Conservation (phyloP, 257 asterid genomes). For the Jacaranda mimosifolia region DNA sequence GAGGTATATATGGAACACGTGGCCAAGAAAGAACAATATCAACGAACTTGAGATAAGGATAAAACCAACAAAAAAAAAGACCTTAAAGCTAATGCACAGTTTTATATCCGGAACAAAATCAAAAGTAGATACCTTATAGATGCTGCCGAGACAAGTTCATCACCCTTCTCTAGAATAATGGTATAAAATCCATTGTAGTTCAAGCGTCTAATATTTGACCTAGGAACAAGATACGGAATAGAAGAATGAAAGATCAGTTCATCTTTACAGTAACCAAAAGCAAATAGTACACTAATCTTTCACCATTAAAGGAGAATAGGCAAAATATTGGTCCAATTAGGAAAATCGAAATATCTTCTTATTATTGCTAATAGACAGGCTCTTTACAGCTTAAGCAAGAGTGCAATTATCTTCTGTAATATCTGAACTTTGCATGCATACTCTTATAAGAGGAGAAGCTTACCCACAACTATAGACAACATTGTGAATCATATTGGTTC, state of each 20-base stretch:
- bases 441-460: constrained; percentile 28
- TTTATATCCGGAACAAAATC: constrained; percentile 21
- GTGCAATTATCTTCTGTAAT: constrained; percentile 8
- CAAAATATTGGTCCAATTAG: constrained; percentile 9
- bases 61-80: not conserved
- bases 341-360: not conserved
- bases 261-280: constrained; percentile 11
- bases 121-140: constrained; percentile 73
- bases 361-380: constrained; percentile 4
- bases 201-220: constrained; percentile 92
- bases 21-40: constrained; percentile 28
- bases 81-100: not conserved
- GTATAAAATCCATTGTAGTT: constrained; percentile 81
- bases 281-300: not conserved
- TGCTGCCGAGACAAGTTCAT: constrained; percentile 83
- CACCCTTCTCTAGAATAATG: constrained; percentile 82
- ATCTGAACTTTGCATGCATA: constrained; percentile 15
- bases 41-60: not conserved
- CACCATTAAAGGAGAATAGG: not conserved
- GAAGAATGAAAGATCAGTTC: constrained; percentile 32
- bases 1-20: constrained; percentile 12
- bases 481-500: constrained; percentile 64
- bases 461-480: constrained; percentile 77
- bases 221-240: constrained; percentile 39
- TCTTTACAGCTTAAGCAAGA: constrained; percentile 27